These are phyloP conservation scores for Barnettozyma salicaria DNA, from an alignment of 805 yeast genomes.

Conservation along the genomic window DNA sequence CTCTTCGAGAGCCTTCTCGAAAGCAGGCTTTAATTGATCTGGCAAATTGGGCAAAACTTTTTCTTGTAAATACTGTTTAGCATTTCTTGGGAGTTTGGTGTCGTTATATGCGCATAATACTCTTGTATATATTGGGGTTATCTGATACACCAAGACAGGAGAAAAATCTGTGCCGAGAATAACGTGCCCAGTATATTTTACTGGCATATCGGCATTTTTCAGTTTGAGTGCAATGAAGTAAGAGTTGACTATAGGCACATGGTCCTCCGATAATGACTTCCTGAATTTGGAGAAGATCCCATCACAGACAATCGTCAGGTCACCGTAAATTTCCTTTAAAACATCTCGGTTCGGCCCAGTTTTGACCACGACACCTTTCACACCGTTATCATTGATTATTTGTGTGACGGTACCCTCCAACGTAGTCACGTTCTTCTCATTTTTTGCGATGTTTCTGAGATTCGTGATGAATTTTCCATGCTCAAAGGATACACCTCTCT, in stretches of 20 bases:
- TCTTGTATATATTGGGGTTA: constrained; percentile 75
- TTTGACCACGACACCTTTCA: constrained; percentile 71
- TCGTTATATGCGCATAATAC: constrained; percentile 84
- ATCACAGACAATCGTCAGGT: constrained; percentile 76
- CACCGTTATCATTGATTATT: constrained; percentile 50
- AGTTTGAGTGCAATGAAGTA: constrained; percentile 84
- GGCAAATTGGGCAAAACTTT: constrained; percentile 71
- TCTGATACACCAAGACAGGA: constrained; percentile 86
- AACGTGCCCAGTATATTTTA: constrained; percentile 80
- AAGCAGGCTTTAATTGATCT: constrained; percentile 54
- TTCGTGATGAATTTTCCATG: constrained; percentile 85
- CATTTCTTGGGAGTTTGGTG: constrained; percentile 63
- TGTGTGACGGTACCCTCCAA: constrained; percentile 80
- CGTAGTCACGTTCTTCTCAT: constrained; percentile 69
- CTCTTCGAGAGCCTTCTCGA: constrained; percentile 53
- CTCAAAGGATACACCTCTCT: constrained; percentile 80
- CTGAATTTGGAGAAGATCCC: constrained; percentile 94
- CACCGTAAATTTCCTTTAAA: constrained; percentile 44
- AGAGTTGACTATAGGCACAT: constrained; percentile 65
- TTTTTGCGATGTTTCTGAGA: constrained; percentile 61
- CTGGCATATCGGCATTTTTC: constrained; percentile 68
- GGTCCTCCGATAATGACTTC: constrained; percentile 55
- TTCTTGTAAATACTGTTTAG: constrained; percentile 51
- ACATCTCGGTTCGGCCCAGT: constrained; percentile 33
- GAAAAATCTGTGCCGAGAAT: constrained; percentile 72